A percentile compares a stretch with the other conserved stretches of the same genome.
Evolutionary conservation across 1,139 yeast species (phyloP).

Genomic region (Candida frijolesensis): DNA sequence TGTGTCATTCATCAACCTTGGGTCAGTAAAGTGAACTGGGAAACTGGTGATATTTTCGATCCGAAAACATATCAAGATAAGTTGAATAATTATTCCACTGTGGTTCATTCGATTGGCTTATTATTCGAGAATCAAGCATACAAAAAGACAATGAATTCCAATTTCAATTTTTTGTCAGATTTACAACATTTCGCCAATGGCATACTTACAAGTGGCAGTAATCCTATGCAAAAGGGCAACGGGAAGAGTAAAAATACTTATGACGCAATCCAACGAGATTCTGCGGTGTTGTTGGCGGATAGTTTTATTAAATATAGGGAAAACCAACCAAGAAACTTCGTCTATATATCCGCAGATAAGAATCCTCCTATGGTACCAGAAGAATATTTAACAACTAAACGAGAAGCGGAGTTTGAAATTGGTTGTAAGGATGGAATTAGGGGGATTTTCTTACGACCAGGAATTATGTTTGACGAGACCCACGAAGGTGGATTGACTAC

Average conservation of each 20-base stretch:
- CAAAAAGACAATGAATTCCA: constrained; percentile 55
- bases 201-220: constrained; percentile 36
- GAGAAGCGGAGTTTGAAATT: constrained; percentile 72
- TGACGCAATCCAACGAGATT: constrained; percentile 66
- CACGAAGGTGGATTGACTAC: constrained; percentile 29
- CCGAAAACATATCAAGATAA: constrained; percentile 56
- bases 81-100: constrained; percentile 56
- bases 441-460: constrained; percentile 72
- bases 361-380: constrained; percentile 67
- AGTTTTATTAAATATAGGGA: constrained; percentile 39
- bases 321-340: constrained; percentile 48
- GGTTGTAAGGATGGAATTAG: constrained; percentile 48
- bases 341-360: constrained; percentile 80
- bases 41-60: constrained; percentile 64
- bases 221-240: constrained; percentile 52
- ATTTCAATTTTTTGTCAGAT: constrained; percentile 34
- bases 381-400: constrained; percentile 72
- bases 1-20: constrained; percentile 33
- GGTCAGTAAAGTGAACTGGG: constrained; percentile 69
- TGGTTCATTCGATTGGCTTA: constrained; percentile 84
- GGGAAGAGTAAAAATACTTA: constrained; percentile 44
- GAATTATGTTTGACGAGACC: constrained; percentile 72
- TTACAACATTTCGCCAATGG: constrained; percentile 29
- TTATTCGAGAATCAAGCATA: constrained; percentile 68
- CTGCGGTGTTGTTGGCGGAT: constrained; percentile 68